These are phyloP conservation scores for Shiraia sp. DNA, from an alignment of 2,329 filamentous ascomycete species.

Conservation along the genomic window DNA sequence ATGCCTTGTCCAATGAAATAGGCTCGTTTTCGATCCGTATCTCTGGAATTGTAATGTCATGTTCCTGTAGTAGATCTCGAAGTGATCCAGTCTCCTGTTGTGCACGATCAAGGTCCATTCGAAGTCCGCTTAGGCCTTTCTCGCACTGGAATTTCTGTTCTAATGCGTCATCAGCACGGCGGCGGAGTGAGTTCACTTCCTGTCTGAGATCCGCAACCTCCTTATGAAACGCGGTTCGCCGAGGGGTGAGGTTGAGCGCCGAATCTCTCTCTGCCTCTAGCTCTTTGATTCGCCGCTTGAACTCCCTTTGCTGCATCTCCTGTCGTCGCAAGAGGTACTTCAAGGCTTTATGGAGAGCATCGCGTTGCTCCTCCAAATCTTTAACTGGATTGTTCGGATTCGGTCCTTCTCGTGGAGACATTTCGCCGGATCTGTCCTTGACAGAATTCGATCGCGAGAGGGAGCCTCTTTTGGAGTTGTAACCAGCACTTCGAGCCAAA, in stretches of 20 bases:
- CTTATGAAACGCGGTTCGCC: constrained; percentile 77
- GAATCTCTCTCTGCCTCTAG: constrained; percentile 79
- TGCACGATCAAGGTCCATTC: constrained; percentile 95
- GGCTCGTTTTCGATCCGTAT: constrained; percentile 60
- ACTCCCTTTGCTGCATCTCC: constrained; percentile 80
- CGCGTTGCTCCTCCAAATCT: constrained; percentile 90
- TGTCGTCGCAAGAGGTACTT: constrained; percentile 85
- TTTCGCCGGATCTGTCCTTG: constrained; percentile 39
- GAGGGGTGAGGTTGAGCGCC: constrained; percentile 69
- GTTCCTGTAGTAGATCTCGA: constrained; percentile 75
- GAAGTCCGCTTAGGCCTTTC: constrained; percentile 82
- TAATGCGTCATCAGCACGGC: constrained; percentile 87
- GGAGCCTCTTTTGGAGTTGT: constrained; percentile 47
- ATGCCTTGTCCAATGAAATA: constrained; percentile 72
- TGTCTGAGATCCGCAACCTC: constrained; percentile 79
- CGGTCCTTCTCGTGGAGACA: constrained; percentile 62
- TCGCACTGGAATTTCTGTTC: constrained; percentile 97
- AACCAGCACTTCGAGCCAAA: constrained; percentile 58
- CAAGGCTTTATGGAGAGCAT: constrained; percentile 85
- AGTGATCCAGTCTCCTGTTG: constrained; percentile 91
- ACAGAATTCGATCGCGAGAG: constrained; percentile 57
- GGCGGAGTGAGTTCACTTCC: constrained; percentile 82
- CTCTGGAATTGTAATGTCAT: constrained; percentile 76
- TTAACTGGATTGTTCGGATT: constrained; percentile 60
- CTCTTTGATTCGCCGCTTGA: constrained; percentile 75